Evolutionary conservation across 306 rosid species (phyloP).

Genomic region (Prunus kanzakura): DNA sequence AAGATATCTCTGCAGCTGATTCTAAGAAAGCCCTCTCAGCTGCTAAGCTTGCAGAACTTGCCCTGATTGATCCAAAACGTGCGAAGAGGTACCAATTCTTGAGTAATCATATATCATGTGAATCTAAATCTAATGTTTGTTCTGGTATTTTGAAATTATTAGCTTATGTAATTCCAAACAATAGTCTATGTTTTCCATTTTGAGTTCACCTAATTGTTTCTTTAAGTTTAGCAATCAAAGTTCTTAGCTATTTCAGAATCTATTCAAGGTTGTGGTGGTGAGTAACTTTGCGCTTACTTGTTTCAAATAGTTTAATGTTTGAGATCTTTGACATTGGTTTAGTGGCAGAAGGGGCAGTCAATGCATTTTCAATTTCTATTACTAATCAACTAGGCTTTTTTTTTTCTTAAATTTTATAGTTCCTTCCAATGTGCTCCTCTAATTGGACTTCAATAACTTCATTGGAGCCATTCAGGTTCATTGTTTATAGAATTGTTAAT

Average conservation of each 20-base stretch:
- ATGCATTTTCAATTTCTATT: neutral
- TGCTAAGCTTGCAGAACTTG: conserved; percentile 90
- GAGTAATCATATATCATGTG: neutral
- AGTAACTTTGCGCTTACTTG: neutral
- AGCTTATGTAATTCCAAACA: neutral
- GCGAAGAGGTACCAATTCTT: conserved; percentile 69
- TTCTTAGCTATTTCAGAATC: neutral
- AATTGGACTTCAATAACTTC: neutral
- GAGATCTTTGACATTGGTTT: neutral
- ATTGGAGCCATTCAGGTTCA: neutral
- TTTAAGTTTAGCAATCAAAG: neutral
- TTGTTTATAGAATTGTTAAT: neutral
- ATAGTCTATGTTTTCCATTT: neutral
- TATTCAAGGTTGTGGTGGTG: neutral
- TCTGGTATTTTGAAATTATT: neutral
- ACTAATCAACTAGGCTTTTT: neutral
- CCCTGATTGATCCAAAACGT: conserved; percentile 88
- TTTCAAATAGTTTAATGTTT: neutral
- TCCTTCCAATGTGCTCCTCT: neutral
- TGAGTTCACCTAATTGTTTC: neutral
- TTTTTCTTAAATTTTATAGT: neutral
- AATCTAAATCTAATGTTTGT: neutral
- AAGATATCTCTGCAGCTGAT: conserved; percentile 63
- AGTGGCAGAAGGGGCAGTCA: neutral
- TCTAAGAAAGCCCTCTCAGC: conserved; percentile 84